These are phyloP conservation scores for Mediolabrus comicus DNA, from an alignment of 108 stramenopile genomes.

Conservation along the genomic window DNA sequence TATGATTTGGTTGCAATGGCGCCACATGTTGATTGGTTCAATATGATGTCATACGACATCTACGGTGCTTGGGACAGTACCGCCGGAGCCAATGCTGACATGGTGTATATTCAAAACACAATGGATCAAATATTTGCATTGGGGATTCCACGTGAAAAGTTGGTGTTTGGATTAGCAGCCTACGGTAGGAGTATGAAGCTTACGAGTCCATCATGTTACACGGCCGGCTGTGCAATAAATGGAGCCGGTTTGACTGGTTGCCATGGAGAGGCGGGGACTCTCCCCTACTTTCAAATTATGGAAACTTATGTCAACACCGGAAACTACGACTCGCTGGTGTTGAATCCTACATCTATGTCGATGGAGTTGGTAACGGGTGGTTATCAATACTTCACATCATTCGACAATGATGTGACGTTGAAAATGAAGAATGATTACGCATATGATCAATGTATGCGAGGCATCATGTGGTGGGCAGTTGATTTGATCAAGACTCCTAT, in stretches of 20 bases:
- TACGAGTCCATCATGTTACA: slow-evolving; percentile 7
- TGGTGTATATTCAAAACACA: slow-evolving; percentile 22
- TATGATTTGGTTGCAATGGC: slow-evolving; percentile 30
- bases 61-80: slow-evolving; percentile 18
- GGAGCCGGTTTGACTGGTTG: slow-evolving; percentile 32
- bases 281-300: slow-evolving; percentile 32
- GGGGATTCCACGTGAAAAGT: slow-evolving; percentile 26
- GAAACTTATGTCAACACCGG: slow-evolving; percentile 18
- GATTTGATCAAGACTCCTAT: slow-evolving; percentile 22
- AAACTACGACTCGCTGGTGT: slow-evolving; percentile 21
- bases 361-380: slow-evolving; percentile 29
- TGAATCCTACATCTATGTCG: slow-evolving; percentile 14
- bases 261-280: slow-evolving; percentile 18
- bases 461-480: slow-evolving; percentile 43
- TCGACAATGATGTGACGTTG: slow-evolving; percentile 24
- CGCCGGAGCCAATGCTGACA: slow-evolving; percentile 34
- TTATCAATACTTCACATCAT: slow-evolving; percentile 26
- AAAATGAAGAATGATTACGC: slow-evolving; percentile 20
- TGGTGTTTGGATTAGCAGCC: slow-evolving; percentile 36
- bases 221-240: slow-evolving; percentile 16
- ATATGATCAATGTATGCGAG: slow-evolving; percentile 20
- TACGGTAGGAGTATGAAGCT: slow-evolving; percentile 27
- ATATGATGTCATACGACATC: slow-evolving; percentile 40
- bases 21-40: slow-evolving; percentile 37
- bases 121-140: slow-evolving; percentile 19